Percentiles rank a stretch among this genome's conserved stretches.
Evolutionary conservation across 2,329 filamentous ascomycete genomes (phyloP).

Genomic region (Sporothrix pallida): DNA sequence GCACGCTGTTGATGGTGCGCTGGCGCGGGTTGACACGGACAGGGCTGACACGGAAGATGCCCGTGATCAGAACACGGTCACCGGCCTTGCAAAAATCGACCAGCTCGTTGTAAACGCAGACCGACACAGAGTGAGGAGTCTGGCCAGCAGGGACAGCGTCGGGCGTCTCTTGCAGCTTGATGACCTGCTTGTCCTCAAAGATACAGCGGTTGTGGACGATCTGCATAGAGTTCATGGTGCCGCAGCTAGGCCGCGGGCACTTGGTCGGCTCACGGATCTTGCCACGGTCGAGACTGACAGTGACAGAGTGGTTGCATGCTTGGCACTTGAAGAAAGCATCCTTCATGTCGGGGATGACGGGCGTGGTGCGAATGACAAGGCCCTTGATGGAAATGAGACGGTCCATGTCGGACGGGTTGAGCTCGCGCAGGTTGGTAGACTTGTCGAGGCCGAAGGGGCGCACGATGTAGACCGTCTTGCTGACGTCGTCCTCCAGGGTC

Average conservation of each 20-base stretch:
- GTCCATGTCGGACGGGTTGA: conserved; percentile 90
- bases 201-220: conserved; percentile 94
- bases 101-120: conserved; percentile 95
- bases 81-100: conserved; percentile 98
- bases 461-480: conserved; percentile 80
- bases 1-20: conserved; percentile 89
- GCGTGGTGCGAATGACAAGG: conserved; percentile 91
- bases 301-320: conserved; percentile 87
- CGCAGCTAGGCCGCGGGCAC: conserved; percentile 82
- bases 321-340: conserved; percentile 97
- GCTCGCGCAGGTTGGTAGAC: conserved; percentile 87
- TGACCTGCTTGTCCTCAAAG: conserved; percentile 97
- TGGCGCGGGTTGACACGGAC: conserved; percentile 94
- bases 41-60: conserved; percentile 93
- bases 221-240: conserved; percentile 93
- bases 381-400: conserved; percentile 95
- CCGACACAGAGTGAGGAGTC: conserved; percentile 94
- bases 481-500: conserved; percentile 77
- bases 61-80: conserved; percentile 93
- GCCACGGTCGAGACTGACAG: conserved; percentile 90
- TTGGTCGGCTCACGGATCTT: conserved; percentile 93
- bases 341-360: conserved; percentile 98
- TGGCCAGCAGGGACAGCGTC: conserved; percentile 94
- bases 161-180: conserved; percentile 97
- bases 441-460: conserved; percentile 87